Evolutionary conservation across 345 rosid genomes (phyloP).

Genomic region (Brassica rapa): DNA sequence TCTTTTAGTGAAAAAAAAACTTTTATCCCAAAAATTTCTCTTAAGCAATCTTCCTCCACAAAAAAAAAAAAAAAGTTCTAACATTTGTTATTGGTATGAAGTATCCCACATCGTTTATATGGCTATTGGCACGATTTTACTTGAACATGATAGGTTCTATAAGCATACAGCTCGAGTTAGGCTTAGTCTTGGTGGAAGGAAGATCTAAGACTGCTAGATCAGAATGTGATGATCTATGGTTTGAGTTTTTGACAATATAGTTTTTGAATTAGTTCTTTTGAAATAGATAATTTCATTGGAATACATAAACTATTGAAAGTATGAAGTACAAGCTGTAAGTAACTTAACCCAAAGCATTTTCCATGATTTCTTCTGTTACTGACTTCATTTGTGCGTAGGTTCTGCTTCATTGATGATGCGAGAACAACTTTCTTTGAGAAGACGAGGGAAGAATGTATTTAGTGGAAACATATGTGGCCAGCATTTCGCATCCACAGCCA

Average conservation of each 20-base stretch:
- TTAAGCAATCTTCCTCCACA: no score
- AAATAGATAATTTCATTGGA: neutral
- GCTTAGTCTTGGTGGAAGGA: neutral
- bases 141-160: neutral
- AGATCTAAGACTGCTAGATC: neutral
- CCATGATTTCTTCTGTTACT: neutral
- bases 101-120: neutral
- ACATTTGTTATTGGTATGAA: neutral
- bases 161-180: neutral
- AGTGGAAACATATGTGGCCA: slow-evolving; percentile 18
- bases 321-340: neutral
- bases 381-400: slow-evolving; percentile 12
- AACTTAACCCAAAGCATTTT: neutral
- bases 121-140: neutral
- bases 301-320: neutral
- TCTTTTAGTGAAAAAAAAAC: no score
- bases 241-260: neutral
- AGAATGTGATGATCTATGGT: neutral
- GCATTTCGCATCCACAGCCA: neutral
- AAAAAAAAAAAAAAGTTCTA: slow-evolving; percentile 21
- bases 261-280: neutral
- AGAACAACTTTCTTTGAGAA: slow-evolving; percentile 8
- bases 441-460: slow-evolving; percentile 20
- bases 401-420: neutral
- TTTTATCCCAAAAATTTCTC: no score